Percentiles rank a stretch among this genome's conserved stretches.
Evolutionary conservation across 805 yeast species (phyloP).

Genomic region (Metschnikowia matae): DNA sequence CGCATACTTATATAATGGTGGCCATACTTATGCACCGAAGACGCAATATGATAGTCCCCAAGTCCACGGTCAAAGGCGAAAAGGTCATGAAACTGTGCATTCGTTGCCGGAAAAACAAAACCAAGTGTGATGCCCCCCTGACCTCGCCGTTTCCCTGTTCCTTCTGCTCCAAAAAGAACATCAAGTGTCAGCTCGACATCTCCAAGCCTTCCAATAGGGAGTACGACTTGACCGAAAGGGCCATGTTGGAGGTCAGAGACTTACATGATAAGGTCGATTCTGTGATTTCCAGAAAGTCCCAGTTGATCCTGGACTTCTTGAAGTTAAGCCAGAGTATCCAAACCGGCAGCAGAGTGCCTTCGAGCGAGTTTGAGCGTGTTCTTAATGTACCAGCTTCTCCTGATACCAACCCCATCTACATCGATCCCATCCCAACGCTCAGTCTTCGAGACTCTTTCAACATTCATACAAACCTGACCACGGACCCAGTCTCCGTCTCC

Average conservation of each 20-base stretch:
- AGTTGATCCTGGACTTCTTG: conserved; percentile 8
- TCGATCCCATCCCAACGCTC: conserved; percentile 17
- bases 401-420: conserved; percentile 6
- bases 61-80: conserved; percentile 14
- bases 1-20: conserved; percentile 9
- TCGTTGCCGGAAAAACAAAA: conserved; percentile 63
- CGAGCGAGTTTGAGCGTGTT: neutral
- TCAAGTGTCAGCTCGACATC: conserved; percentile 52
- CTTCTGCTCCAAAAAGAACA: conserved; percentile 49
- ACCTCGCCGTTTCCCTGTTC: conserved; percentile 56
- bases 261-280: conserved; percentile 14
- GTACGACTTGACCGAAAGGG: conserved; percentile 12
- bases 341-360: neutral
- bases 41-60: conserved; percentile 11
- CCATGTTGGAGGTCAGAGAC: conserved; percentile 13
- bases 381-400: conserved; percentile 5
- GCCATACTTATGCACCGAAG: conserved; percentile 17
- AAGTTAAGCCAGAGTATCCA: neutral
- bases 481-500: conserved; percentile 11
- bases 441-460: conserved; percentile 12
- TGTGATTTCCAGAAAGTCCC: conserved; percentile 11
- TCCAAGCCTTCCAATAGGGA: conserved; percentile 26
- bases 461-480: conserved; percentile 13
- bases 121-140: conserved; percentile 55
- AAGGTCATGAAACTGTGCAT: conserved; percentile 49